Base-by-base conservation (phyloP, 768 basidiomycete species). In the Rhizopogon rudus region DNA sequence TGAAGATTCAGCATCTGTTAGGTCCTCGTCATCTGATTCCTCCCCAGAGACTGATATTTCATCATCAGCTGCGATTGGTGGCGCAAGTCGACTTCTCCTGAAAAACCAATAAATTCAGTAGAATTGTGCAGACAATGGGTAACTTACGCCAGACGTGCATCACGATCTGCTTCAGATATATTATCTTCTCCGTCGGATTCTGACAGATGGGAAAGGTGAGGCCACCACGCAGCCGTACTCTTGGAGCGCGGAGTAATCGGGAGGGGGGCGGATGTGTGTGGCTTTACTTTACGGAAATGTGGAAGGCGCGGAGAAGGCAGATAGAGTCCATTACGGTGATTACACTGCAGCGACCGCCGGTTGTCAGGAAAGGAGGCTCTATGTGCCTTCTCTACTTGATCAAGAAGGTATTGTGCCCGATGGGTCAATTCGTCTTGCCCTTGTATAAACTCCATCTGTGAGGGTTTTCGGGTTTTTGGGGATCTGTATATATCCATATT, bases 11-110 rank as follows among this genome's bases (percentile, higher is more conserved):
- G 67, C 72, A 45, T 86, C 86, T 2, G 83, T 87, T 48, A 88
- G 64, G 62, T 86, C 87, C 22, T 81, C 83, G 59, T 88, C 73
- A 60, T 92, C 91, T 2, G 91, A 92, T 67, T 93, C 91, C 59
- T 91, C 90, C 49, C 83, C 86, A 8, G 81, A 82, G 62, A 84
- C 75, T 52, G 74, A 77, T 16, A 71, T 72, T 46, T 84, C 73
- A 17, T 77, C 80, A 6, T 80, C 28, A 44, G 52, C 43, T 16
- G 45, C 33, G 17, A 65, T 58, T 10, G 72, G 71, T 44, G 70
- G 77, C 4, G 77, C 66, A 10, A 81, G 75, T 22, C 86, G 82
- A 6, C 80, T 81, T 60, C 74, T 75, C 49, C 84, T 86, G 59
- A 41, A 40, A 20, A 55, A 43, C 42, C 35, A 12, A 44, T 28